These are phyloP conservation scores for Kwoniella shandongensis DNA, from an alignment of 768 basidiomycete genomes.

Conservation along the genomic window DNA sequence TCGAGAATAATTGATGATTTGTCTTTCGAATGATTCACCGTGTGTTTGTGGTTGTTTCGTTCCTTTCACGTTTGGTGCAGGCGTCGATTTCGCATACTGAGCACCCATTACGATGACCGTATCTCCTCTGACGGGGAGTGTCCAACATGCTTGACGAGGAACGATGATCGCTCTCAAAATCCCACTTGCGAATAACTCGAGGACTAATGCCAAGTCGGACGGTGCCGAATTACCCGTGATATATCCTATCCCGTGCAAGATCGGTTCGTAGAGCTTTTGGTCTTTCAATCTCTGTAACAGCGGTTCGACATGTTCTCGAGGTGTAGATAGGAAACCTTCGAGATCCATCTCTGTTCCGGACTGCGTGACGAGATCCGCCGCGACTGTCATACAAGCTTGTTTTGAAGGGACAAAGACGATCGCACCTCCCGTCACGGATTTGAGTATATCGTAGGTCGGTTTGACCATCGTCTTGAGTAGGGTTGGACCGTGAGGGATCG, in stretches of 20 bases:
- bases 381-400: slow-evolving; percentile 69
- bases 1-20: slow-evolving; percentile 74
- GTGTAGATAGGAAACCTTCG: slow-evolving; percentile 48
- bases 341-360: slow-evolving; percentile 71
- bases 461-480: slow-evolving; percentile 90
- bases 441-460: slow-evolving; percentile 77
- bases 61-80: slow-evolving; percentile 50
- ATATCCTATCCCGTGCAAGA: slow-evolving; percentile 83
- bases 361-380: slow-evolving; percentile 81
- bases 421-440: slow-evolving; percentile 54
- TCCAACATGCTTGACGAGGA: slow-evolving; percentile 83
- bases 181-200: slow-evolving; percentile 79
- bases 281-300: slow-evolving; percentile 66
- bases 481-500: slow-evolving; percentile 78
- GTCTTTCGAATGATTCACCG: slow-evolving; percentile 57
- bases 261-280: slow-evolving; percentile 64
- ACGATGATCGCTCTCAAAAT: slow-evolving; percentile 76
- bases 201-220: slow-evolving; percentile 67
- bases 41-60: neutral
- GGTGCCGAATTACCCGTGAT: slow-evolving; percentile 72
- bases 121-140: slow-evolving; percentile 75
- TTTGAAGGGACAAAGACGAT: slow-evolving; percentile 89
- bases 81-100: slow-evolving; percentile 63
- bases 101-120: slow-evolving; percentile 89
- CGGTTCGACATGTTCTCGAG: slow-evolving; percentile 63